Base-by-base conservation (phyloP, 2,329 filamentous ascomycete genomes). In the Aureobasidium vineae region DNA sequence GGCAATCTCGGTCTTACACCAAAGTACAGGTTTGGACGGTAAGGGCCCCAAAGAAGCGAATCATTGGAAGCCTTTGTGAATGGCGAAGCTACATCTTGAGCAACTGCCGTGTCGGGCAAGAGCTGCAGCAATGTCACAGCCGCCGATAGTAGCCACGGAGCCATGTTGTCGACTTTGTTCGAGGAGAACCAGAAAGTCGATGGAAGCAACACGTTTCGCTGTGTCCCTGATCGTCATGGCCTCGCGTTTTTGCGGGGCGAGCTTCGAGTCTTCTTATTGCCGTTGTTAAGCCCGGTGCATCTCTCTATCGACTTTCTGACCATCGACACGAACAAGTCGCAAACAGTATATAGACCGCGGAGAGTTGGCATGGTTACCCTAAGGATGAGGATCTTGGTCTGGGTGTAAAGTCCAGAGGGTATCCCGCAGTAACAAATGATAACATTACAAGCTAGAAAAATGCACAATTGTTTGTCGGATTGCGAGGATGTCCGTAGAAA, bases 31-130 rank as follows among this genome's bases (percentile, higher is more conserved):
- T 97, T 97, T 0, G 94, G 90, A 71, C 91, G 87, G 80, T 98
- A 99, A 1, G 95, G 92, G 0, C 95, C 95, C 95, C 95, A 99
- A 81, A 98, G 83, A 72, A 99, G 83, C 74, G 90, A 94, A 74
- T 96, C 85, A 77, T 98, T 97, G 71, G 81, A 85, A 28, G 82
- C 80, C 73, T 79, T 79, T 66, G 69, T 73, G 71, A 76, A 77
- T 67, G 75, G 72, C 31, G 68, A 70, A 21, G 65, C 63, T n/a
- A 66, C 66, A 33, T 57, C 67, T 19, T 66, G 64, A 31, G 68
- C 68, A 8, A 43, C 31, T 31, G 60, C 49, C 7, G 57, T 41
- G 23, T 41, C 43, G 4, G 56, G 31, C 49, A 66, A 52, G n/a
- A 67, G 65, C 33, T 63, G 56, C 41, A 69, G 33, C 15, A 68